phyloP scores from a whole-genome alignment of 805 yeast genomes.

The Sugiyamaella qingdaonensis region DNA sequence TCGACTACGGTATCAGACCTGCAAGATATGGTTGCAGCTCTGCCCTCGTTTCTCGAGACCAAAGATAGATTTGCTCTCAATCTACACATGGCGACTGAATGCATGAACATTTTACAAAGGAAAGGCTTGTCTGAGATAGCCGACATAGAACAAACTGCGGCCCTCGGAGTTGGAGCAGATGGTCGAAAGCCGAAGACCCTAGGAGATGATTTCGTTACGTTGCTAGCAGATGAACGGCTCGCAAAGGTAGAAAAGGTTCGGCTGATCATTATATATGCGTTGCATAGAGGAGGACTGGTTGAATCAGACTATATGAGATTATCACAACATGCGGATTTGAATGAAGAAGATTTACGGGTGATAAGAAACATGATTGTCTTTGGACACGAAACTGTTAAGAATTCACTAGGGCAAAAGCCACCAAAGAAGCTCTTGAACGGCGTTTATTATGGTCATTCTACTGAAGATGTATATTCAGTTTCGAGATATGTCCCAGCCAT shows the following conservation, averaged over 20 bases:
- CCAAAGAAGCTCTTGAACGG: background rate
- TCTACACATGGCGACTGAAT: conserved; percentile 48
- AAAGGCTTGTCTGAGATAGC: conserved; percentile 66
- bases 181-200: conserved; percentile 55
- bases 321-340: conserved; percentile 47
- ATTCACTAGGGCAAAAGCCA: conserved; percentile 28
- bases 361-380: conserved; percentile 54
- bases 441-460: conserved; percentile 14
- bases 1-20: conserved; percentile 67
- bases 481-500: conserved; percentile 70
- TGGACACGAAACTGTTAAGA: conserved; percentile 54
- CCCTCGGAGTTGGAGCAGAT: conserved; percentile 65
- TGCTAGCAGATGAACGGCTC: conserved; percentile 46
- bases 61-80: conserved; percentile 34
- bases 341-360: conserved; percentile 45
- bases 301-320: conserved; percentile 70
- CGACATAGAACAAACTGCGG: conserved; percentile 80
- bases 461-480: conserved; percentile 30
- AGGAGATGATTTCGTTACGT: conserved; percentile 55
- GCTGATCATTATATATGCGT: conserved; percentile 65
- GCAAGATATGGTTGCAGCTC: conserved; percentile 56
- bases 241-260: conserved; percentile 68
- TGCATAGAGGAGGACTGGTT: conserved; percentile 73
- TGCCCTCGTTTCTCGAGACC: conserved; percentile 35
- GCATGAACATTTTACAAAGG: conserved; percentile 55